Conservation (phyloP, 371 early-diverging fungal species). For the Mucor ambiguus region DNA sequence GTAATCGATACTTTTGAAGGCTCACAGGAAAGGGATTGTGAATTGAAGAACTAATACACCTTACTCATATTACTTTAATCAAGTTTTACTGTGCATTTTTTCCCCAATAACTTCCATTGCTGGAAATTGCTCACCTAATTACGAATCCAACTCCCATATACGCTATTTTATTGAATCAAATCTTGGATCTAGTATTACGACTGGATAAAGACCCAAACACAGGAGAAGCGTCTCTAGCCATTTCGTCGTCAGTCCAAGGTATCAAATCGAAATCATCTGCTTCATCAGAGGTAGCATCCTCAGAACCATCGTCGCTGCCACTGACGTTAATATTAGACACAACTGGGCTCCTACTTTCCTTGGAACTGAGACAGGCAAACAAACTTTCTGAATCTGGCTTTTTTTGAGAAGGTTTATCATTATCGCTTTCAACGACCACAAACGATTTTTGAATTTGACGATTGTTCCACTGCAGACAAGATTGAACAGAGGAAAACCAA, state of each 20-base stretch:
- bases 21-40: too few relatives aligned
- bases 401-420: background rate
- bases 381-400: conserved; percentile 6
- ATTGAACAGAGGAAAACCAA: conserved; percentile 80
- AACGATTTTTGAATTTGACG: conserved; percentile 78
- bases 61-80: too few relatives aligned
- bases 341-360: background rate
- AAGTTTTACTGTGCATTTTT: too few relatives aligned
- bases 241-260: conserved; percentile 33
- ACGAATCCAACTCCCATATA: too few relatives aligned
- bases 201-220: background rate
- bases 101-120: too few relatives aligned
- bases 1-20: too few relatives aligned
- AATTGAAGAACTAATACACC: too few relatives aligned
- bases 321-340: background rate
- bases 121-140: too few relatives aligned
- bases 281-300: background rate
- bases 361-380: conserved; percentile 24
- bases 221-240: conserved; percentile 7
- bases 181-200: conserved; percentile 4
- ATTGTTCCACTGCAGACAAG: conserved; percentile 85
- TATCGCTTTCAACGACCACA: conserved; percentile 46
- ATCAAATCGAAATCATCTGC: conserved; percentile 20
- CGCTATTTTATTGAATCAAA: background rate
- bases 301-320: background rate